A percentile compares a stretch with the other conserved stretches of the same genome.
Conservation (phyloP, 805 yeast species). For the Ogataea polymorpha region DNA sequence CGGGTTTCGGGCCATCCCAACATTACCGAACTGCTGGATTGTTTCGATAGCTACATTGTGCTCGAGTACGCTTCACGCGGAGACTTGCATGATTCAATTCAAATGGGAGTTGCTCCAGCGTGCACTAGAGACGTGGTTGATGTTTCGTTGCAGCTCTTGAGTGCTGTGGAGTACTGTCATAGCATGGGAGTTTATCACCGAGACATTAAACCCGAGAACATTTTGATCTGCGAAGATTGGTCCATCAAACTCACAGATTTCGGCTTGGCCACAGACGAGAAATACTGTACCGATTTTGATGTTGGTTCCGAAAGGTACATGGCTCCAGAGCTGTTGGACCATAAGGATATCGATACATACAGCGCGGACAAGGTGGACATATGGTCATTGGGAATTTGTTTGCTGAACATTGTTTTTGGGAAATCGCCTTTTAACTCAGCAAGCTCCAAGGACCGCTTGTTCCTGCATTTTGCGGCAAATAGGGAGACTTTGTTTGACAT, state of each 20-base stretch:
- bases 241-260: constrained; percentile 55
- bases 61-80: constrained; percentile 87
- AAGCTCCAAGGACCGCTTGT: constrained; percentile 69
- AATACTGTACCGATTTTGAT: constrained; percentile 67
- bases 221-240: constrained; percentile 54
- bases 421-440: constrained; percentile 86
- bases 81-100: constrained; percentile 79
- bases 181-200: constrained; percentile 48
- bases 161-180: constrained; percentile 52
- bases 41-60: constrained; percentile 50
- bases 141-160: constrained; percentile 48
- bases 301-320: constrained; percentile 89
- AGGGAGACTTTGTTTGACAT: constrained; percentile 90
- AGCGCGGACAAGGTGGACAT: constrained; percentile 81
- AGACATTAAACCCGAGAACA: constrained; percentile 58
- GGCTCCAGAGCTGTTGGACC: constrained; percentile 90
- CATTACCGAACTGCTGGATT: constrained; percentile 44
- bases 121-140: constrained; percentile 54
- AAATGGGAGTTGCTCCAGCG: constrained; percentile 58
- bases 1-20: constrained; percentile 55
- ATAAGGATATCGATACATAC: constrained; percentile 50
- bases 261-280: constrained; percentile 54
- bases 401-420: constrained; percentile 81
- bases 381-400: constrained; percentile 86
- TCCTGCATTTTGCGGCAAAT: constrained; percentile 79